Base-by-base conservation (phyloP, 225 moss, liverwort and hornwort species). In the Polytrichum formosum region DNA sequence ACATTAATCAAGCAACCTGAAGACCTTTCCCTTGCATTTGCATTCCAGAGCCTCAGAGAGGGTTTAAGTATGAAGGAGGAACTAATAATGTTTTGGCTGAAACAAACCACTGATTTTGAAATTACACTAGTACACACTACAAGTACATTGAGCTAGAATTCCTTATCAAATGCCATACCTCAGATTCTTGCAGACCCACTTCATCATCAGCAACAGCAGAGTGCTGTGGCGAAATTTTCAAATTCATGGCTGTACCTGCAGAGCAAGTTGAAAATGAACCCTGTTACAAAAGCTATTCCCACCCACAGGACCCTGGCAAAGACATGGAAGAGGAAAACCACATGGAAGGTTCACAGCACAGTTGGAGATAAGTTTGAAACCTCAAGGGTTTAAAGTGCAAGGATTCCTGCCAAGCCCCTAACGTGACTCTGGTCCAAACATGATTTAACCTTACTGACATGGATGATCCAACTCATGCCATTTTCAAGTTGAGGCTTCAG, bases 161-260 rank as follows among this genome's bases (percentile, higher is more conserved):
- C 13, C 46, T 10, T 46, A 46, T 46, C 46, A 46, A 46, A 13
- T 2, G 10, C 46, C 46, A 61, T 70, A 70, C 70, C 70, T 70
- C 70, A 60, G 31, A 56, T 30, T 70, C 70, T 30, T 70, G 70
- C 58, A 70, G 26, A 18, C 6, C 22, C 8, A 59, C 70, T 58
- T 59, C 70, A n/a, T 10, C 23, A 68, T 56, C 68, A 56, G 5
- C 55, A 55, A 26, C 28, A 21, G 19, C 18, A 26, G 54, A 20
- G 25, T 56, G 68, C 18, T 18, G 3, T 27, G 19, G 54, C 16
- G 28, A 56, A 28, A 54, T 25, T 16, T 22, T 70, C 46, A 46
- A 46, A 46, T 46, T 46, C 16, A 46, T 46, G 46, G 46, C 46
- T 46, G 46, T 2, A 46, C 55, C 70, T 70, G 30, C 17, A 28